Evolutionary conservation across 1,284 basidiomycete species (phyloP).

Genomic region (Cystobasidiaceae sp.): DNA sequence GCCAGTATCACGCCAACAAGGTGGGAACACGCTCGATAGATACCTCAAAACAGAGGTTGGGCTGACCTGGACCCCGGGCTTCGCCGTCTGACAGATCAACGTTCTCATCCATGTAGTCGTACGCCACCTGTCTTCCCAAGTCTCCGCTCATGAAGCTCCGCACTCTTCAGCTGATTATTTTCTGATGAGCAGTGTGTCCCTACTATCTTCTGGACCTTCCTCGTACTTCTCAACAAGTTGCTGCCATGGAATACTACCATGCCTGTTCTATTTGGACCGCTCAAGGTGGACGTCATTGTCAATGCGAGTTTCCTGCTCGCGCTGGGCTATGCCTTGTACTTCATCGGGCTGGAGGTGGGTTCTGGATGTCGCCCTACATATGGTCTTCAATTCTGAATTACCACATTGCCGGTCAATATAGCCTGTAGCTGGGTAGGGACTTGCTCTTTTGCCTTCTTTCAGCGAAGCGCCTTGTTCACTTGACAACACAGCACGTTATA

Average conservation of each 20-base stretch:
- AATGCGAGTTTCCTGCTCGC: conserved; percentile 35
- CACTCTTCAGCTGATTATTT: no score
- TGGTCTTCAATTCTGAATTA: no score
- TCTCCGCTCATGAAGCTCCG: no score
- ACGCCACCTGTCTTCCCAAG: no score
- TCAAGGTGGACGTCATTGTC: conserved; percentile 27
- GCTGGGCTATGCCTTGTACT: conserved; percentile 39
- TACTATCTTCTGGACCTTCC: conserved; percentile 37
- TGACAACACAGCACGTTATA: conserved; percentile 36
- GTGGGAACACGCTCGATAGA: conserved; percentile 1
- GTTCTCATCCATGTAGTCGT: conserved; percentile 28
- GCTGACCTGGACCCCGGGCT: no score
- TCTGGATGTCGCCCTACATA: no score
- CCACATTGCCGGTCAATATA: no score
- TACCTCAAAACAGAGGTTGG: no score
- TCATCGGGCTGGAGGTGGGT: conserved; percentile 41
- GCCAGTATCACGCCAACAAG: conserved; percentile 41
- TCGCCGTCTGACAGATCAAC: conserved; percentile 26
- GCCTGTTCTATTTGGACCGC: conserved; percentile 24
- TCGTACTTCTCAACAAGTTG: conserved; percentile 37
- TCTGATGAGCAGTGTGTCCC: conserved; percentile 40
- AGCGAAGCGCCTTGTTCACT: no score
- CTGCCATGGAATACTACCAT: conserved; percentile 23
- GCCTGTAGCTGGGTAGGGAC: conserved; percentile 23
- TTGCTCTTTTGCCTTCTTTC: background rate